These are phyloP conservation scores for Colletotrichum musicola DNA, from an alignment of 2,329 filamentous ascomycete genomes.

Conservation along the genomic window DNA sequence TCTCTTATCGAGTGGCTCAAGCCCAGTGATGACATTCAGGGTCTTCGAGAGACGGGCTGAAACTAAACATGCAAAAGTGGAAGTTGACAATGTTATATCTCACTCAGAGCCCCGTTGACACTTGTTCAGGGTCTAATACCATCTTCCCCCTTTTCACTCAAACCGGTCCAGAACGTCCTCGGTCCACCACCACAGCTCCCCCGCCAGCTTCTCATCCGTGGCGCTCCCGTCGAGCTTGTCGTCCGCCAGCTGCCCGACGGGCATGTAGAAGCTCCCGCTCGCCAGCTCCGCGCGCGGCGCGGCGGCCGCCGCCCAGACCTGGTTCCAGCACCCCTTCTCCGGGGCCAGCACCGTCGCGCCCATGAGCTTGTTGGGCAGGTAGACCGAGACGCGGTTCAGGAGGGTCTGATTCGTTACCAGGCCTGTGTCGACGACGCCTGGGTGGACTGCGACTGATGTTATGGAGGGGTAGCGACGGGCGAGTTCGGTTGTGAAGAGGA, in stretches of 20 bases:
- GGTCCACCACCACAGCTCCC: conserved; percentile 56
- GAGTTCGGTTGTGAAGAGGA: conserved; percentile 48
- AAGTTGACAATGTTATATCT: background rate
- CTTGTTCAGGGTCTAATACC: background rate
- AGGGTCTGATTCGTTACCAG: conserved; percentile 44
- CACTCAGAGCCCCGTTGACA: background rate
- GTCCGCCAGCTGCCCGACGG: conserved; percentile 43
- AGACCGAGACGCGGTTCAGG: conserved; percentile 44
- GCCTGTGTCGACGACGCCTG: conserved; percentile 46
- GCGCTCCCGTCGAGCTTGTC: conserved; percentile 42
- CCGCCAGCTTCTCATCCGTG: conserved; percentile 46
- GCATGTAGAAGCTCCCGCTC: conserved; percentile 45
- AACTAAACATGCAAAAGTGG: background rate
- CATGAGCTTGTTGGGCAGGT: conserved; percentile 40
- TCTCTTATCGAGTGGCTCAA: background rate
- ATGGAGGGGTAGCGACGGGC: conserved; percentile 45
- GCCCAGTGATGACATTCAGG: background rate
- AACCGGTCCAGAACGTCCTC: conserved; percentile 39
- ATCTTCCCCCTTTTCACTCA: background rate
- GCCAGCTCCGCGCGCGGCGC: conserved; percentile 39
- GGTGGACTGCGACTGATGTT: conserved; percentile 46
- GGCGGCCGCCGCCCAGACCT: conserved; percentile 48
- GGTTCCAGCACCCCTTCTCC: conserved; percentile 48
- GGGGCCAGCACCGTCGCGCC: conserved; percentile 41
- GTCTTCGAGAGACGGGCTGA: background rate